Conservation (phyloP, 306 rosid genomes). For the Cucurbita pepo region DNA sequence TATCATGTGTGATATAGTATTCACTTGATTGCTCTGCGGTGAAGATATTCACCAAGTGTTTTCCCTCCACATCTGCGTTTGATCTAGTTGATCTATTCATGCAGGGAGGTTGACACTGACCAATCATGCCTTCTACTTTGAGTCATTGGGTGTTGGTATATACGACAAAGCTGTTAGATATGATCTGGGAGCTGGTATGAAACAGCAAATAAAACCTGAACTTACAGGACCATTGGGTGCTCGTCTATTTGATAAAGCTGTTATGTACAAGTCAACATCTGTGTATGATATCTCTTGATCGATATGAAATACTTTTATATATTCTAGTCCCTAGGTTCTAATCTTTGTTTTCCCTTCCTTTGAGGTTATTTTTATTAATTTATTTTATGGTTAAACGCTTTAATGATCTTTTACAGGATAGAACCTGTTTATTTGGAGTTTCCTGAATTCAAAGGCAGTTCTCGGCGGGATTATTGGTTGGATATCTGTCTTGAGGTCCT, state of each 20-base stretch:
- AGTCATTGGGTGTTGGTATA: conserved; percentile 69
- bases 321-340: background rate
- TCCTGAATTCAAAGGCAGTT: conserved; percentile 78
- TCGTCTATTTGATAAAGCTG: conserved; percentile 91
- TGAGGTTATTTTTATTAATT: conserved; percentile 1
- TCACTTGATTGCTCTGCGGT: conserved; percentile 2
- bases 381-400: conserved; percentile 14
- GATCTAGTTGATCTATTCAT: conserved; percentile 8
- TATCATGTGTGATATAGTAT: background rate
- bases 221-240: conserved; percentile 92
- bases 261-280: conserved; percentile 74
- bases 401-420: conserved; percentile 60
- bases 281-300: conserved; percentile 38
- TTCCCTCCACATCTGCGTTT: background rate
- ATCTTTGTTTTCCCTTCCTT: background rate
- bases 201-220: conserved; percentile 83
- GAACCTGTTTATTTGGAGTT: conserved; percentile 89
- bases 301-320: background rate
- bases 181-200: conserved; percentile 54
- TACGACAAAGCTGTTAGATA: conserved; percentile 75
- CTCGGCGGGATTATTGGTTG: conserved; percentile 89
- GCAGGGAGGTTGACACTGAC: conserved; percentile 80
- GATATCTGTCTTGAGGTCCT: conserved; percentile 75
- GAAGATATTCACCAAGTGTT: background rate
- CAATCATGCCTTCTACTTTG: conserved; percentile 73